Base-by-base conservation (phyloP, 805 yeast genomes). In the Cyberlindnera japonica region DNA sequence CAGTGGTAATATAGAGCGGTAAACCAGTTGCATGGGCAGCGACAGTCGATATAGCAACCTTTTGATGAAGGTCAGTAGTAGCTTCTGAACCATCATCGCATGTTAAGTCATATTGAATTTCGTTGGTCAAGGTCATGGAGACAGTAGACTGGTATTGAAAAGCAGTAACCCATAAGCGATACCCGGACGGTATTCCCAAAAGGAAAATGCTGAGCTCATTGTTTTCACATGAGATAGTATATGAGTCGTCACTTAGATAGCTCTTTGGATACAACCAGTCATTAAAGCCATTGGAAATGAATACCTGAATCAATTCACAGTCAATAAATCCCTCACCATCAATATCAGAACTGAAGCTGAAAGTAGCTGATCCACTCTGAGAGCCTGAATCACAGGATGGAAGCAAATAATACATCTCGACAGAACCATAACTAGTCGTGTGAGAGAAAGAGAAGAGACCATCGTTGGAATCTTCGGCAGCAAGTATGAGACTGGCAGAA, bases 211-310 rank as follows among this genome's bases (percentile, higher is more conserved):
- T 38, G 22, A 56, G 48, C 22, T 34, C 15, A 26, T 47, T 42
- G 19, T 55, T 50, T 23, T 57, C 44, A 43, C 69, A 64, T 4
- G 41, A 29, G 15, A 56, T 37, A 14, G 35, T 17, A 7, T 48
- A 46, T 14, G 18, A 4, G 15, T 38, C 36, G 16, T 50, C 29
- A 5, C 43, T 18, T 12, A 27, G 32, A 11, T 42, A 47, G 3
- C 45, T 38, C 6, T 40, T 37, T 17, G 69, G 67, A 16, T 62
- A 57, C 28, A 52, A 46, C 60, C 64, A 67, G 35, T 59, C 64
- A 41, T 67, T 67, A 36, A 58, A 58, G 13, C 53, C 45, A 25
- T 54, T 53, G 4, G 68, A 44, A 5, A 52, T 27, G 26, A 44
- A 48, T 6, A 52, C 44, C 26, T 50, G 47, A 9, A 48, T 29